Evolutionary conservation across 441 rosid genomes (phyloP).

Genomic region (Rhodomyrtus psidioides): DNA sequence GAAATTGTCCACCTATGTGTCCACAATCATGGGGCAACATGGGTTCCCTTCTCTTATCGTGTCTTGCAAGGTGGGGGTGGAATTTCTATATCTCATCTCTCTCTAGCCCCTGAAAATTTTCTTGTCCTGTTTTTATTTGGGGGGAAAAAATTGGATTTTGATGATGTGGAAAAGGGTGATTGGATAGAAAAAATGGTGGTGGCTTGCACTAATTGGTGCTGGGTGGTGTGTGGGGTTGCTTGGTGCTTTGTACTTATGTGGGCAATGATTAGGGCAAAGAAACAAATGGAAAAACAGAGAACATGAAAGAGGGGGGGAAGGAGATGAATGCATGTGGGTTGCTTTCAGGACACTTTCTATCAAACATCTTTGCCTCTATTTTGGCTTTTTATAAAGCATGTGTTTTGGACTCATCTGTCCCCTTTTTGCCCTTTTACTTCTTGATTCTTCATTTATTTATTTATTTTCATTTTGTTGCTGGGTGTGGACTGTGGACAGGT

Average conservation of each 20-base stretch:
- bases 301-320: background rate
- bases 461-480: background rate
- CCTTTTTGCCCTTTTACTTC: background rate
- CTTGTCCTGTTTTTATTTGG: background rate
- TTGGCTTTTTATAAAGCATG: background rate
- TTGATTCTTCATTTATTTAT: background rate
- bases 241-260: slow-evolving; percentile 27
- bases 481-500: slow-evolving; percentile 28
- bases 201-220: slow-evolving; percentile 29
- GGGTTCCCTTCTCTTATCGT: background rate
- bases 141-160: background rate
- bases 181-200: slow-evolving; percentile 15
- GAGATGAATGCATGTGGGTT: slow-evolving; percentile 19
- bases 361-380: background rate
- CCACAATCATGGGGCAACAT: background rate
- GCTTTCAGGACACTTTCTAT: slow-evolving; percentile 21
- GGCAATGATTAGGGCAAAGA: slow-evolving; percentile 30
- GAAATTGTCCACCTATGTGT: background rate
- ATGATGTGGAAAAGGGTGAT: slow-evolving; percentile 6
- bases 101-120: background rate
- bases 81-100: background rate
- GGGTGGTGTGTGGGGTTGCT: slow-evolving; percentile 12
- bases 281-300: background rate
- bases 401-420: background rate
- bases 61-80: background rate